Evolutionary conservation across 140 eudicot species (phyloP).

Genomic region (Bidens hawaiensis): DNA sequence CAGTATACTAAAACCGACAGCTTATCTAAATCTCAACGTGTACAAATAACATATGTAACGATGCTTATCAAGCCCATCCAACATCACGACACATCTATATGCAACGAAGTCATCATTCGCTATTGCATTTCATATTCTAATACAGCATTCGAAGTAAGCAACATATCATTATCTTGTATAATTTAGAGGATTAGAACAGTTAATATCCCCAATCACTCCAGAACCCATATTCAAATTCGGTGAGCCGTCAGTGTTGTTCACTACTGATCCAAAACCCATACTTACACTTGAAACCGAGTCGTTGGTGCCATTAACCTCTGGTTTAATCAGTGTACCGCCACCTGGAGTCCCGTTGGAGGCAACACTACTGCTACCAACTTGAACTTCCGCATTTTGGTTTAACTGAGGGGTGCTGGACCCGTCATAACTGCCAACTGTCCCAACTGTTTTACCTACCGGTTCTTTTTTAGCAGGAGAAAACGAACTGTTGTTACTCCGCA

Average conservation of each 20-base stretch:
- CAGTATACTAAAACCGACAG: no score
- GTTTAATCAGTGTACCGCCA: constrained; percentile 11
- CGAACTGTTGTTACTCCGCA: constrained; percentile 46
- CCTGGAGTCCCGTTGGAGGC: constrained; percentile 23
- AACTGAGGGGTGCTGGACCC: constrained; percentile 25
- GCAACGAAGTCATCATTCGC: background rate
- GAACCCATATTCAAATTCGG: constrained; percentile 18
- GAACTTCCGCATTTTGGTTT: constrained; percentile 26
- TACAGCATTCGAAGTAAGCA: constrained; percentile 26
- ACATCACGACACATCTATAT: background rate
- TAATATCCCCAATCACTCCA: background rate
- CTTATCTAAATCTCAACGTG: no score
- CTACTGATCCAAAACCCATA: constrained; percentile 10
- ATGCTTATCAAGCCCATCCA: background rate
- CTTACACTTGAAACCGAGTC: constrained; percentile 22
- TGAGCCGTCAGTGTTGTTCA: constrained; percentile 2
- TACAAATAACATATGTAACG: background rate
- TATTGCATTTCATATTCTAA: constrained; percentile 28
- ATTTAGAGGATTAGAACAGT: constrained; percentile 21
- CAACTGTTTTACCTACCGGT: constrained; percentile 28
- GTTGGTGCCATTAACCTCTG: constrained; percentile 15
- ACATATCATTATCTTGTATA: constrained; percentile 9
- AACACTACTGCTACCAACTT: constrained; percentile 24
- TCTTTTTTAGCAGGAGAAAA: constrained; percentile 20
- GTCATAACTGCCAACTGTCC: constrained; percentile 28